Base-by-base conservation (phyloP, 2,329 filamentous ascomycete species). In the Sordariomycetes sp. region DNA sequence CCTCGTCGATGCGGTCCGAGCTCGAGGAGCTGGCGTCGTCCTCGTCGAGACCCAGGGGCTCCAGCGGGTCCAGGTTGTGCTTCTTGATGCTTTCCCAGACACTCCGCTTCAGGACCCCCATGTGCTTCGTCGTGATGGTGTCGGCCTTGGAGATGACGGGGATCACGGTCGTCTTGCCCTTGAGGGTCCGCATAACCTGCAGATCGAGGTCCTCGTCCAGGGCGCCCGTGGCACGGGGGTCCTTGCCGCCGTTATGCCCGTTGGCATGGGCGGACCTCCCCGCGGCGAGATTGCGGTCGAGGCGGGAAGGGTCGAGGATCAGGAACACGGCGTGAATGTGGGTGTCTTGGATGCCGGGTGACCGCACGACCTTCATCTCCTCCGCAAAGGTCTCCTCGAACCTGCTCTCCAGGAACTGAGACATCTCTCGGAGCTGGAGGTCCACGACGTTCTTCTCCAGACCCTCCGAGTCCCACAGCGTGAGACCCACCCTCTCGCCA, bases 361-460 rank as follows among this genome's bases (percentile, higher is more conserved):
- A 90, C 65, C 94, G 87, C 61, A 96, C 79, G 53, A 99, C 91
- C 76, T 96, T 97, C 80, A 95, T 95, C 75, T 99, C 94, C 72
- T 99, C 94, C 54, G 84, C 84, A 68, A 99, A 95, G 0, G 94
- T 97, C 66, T 99, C 94, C 69, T 99, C 92, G 64, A 99, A 99
- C 71, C 97, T 97, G 76, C 87, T 92, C 76, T 99, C 94, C 59
- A 99, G 76, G 73, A 99, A 99, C 10, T 86, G 80, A 36, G 87
- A 86, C 76, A 97, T 91, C 68, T 95, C 90, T 60, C 91, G 84
- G 62, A 99, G 77, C 71, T 99, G 94, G 62, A 97, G 81, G 69
- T 97, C 94, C 55, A 96, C 90, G 39, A 97, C 82, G 65, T 89
- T 94, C 78, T 92, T 95, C 72, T 99, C 92, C 57, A 99, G 74